Conservation (phyloP, 768 basidiomycete species). For the Termitomyces sp. region DNA sequence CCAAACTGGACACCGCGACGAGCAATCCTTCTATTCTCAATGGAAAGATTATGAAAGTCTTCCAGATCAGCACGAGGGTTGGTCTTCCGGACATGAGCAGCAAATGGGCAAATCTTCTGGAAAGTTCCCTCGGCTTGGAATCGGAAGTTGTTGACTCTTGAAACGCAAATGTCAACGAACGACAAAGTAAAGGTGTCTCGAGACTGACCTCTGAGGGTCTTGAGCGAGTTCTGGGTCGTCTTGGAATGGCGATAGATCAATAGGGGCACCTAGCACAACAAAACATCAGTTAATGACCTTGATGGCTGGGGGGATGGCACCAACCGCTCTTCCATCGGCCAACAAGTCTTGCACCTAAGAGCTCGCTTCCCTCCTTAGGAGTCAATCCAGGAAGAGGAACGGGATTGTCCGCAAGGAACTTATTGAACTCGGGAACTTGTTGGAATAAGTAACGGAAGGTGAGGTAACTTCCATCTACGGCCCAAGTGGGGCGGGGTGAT, state of each 20-base stretch:
- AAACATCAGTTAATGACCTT: background rate
- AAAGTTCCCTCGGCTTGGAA: slow-evolving; percentile 31
- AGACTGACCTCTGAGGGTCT: slow-evolving; percentile 31
- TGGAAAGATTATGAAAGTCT: slow-evolving; percentile 17
- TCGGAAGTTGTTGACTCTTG: slow-evolving; percentile 42
- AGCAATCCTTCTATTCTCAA: slow-evolving; percentile 36
- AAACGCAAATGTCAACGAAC: background rate
- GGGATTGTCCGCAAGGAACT: slow-evolving; percentile 41
- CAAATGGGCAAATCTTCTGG: slow-evolving; percentile 44
- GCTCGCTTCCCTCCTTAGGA: slow-evolving; percentile 38
- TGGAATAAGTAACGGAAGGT: slow-evolving; percentile 51
- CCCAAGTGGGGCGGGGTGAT: slow-evolving; percentile 35
- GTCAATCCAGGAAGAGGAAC: slow-evolving; percentile 32
- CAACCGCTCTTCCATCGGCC: slow-evolving; percentile 56
- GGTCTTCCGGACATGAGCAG: slow-evolving; percentile 46
- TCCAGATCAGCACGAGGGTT: slow-evolving; percentile 44
- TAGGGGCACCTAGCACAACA: slow-evolving; percentile 35
- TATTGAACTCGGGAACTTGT: slow-evolving; percentile 49
- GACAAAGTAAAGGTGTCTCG: slow-evolving; percentile 2
- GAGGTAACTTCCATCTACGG: slow-evolving; percentile 49
- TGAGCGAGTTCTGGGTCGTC: slow-evolving; percentile 36
- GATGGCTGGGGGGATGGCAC: slow-evolving; percentile 7
- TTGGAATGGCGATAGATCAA: slow-evolving; percentile 40
- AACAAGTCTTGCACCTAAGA: slow-evolving; percentile 50
- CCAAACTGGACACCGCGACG: slow-evolving; percentile 52